A percentile compares a stretch with the other conserved stretches of the same genome.
phyloP scores from a whole-genome alignment of 1,284 basidiomycete genomes.

The Sporisorium graminicola region DNA sequence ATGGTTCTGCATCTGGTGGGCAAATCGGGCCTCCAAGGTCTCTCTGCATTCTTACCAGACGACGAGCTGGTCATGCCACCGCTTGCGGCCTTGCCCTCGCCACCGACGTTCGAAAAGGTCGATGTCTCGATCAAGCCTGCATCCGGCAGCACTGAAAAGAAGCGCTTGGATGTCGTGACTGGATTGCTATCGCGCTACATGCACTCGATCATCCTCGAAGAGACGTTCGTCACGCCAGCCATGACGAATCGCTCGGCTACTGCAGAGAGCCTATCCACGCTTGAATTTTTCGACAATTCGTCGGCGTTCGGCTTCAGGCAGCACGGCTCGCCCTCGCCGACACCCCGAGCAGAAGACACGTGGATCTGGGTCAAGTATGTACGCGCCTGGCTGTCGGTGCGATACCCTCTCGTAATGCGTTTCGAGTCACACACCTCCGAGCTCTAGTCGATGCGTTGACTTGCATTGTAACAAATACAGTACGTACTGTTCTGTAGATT shows the following conservation, averaged over 20 bases:
- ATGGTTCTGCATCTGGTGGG: slow-evolving; percentile 18
- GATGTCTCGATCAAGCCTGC: slow-evolving; percentile 14
- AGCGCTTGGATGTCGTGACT: slow-evolving; percentile 10
- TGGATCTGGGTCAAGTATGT: slow-evolving; percentile 25
- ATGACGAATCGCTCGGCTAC: slow-evolving; percentile 15
- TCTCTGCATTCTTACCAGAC: slow-evolving; percentile 26
- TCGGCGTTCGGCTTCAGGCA: slow-evolving; percentile 24
- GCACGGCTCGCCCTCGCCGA: background rate
- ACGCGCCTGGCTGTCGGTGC: slow-evolving; percentile 25
- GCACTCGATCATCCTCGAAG: slow-evolving; percentile 18
- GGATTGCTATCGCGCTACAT: slow-evolving; percentile 21
- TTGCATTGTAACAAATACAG: background rate
- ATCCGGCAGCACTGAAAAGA: background rate
- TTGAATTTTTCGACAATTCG: slow-evolving; percentile 19
- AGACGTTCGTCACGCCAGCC: background rate
- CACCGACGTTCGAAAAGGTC: background rate
- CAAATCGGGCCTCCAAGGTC: slow-evolving; percentile 16
- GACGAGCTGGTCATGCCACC: slow-evolving; percentile 5
- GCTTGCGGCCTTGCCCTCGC: slow-evolving; percentile 5
- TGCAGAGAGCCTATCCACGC: background rate
- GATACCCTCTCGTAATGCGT: slow-evolving; percentile 24
- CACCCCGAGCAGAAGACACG: background rate
- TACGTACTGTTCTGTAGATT: no score
- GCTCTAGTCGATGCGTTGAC: slow-evolving; percentile 1
- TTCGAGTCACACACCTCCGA: slow-evolving; percentile 20